Conservation (phyloP, 192 early-diverging fungal species). For the Coemansia sp. region DNA sequence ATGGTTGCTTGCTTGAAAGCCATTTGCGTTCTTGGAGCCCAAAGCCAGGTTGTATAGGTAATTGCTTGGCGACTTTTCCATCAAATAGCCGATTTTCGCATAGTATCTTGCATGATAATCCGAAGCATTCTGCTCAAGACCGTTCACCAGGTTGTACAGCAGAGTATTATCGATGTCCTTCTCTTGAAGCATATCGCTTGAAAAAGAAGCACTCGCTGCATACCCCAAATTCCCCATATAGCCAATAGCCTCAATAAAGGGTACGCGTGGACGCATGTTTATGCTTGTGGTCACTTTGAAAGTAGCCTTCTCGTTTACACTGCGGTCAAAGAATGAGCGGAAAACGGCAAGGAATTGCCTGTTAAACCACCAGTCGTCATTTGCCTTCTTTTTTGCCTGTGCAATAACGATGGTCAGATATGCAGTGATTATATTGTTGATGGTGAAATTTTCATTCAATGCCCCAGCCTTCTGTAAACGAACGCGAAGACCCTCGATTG, state of each 20-base stretch:
- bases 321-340: not conserved
- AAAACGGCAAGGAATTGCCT: not conserved
- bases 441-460: not conserved
- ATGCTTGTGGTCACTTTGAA: not conserved
- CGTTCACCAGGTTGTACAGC: not conserved
- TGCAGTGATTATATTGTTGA: conserved; percentile 24
- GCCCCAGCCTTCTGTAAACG: not conserved
- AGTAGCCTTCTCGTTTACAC: not conserved
- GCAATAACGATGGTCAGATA: conserved; percentile 11
- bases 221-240: not conserved
- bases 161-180: not conserved
- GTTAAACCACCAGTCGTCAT: not conserved
- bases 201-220: not conserved
- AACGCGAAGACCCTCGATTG: not conserved
- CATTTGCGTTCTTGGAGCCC: not conserved
- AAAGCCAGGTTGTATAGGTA: not conserved
- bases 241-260: not conserved
- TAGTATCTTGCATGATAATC: not conserved
- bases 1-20: conserved; percentile 17
- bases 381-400: not conserved
- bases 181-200: not conserved
- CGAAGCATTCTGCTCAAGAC: not conserved
- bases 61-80: not conserved
- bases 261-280: not conserved
- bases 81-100: not conserved